phyloP scores from a whole-genome alignment of 345 rosid genomes.

The Lagerstroemia speciosa region DNA sequence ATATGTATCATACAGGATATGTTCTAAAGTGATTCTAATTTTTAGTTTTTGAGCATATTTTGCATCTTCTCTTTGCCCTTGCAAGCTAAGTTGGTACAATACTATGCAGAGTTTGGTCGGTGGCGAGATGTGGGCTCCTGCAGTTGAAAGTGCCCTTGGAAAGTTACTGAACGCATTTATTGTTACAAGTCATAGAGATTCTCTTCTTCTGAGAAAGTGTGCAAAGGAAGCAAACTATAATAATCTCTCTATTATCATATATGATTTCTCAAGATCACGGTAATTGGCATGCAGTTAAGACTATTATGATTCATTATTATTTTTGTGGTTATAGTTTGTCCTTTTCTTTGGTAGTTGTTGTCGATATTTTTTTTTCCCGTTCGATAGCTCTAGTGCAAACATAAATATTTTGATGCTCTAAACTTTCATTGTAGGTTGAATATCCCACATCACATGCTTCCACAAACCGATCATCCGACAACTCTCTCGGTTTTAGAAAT shows the following conservation, averaged over 20 bases:
- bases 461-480: slow-evolving; percentile 79
- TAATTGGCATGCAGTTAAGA: slow-evolving; percentile 13
- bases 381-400: background rate
- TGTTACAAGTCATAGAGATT: slow-evolving; percentile 76
- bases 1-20: background rate
- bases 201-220: slow-evolving; percentile 55
- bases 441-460: slow-evolving; percentile 69
- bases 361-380: background rate
- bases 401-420: slow-evolving; percentile 6
- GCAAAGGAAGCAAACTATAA: slow-evolving; percentile 60
- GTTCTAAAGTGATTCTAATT: background rate
- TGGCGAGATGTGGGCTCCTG: slow-evolving; percentile 79
- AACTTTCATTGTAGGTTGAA: slow-evolving; percentile 43
- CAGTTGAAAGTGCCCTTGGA: slow-evolving; percentile 86
- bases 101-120: slow-evolving; percentile 52
- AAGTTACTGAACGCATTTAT: slow-evolving; percentile 85
- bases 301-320: background rate
- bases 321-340: background rate
- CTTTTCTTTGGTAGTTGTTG: too few species aligned
- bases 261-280: slow-evolving; percentile 87
- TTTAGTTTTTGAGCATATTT: background rate
- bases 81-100: slow-evolving; percentile 1
- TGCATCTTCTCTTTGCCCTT: background rate
- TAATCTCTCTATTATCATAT: slow-evolving; percentile 63
- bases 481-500: slow-evolving; percentile 57